Conservation (phyloP, 2,329 filamentous ascomycete species). For the Fusarium gaditjirri region DNA sequence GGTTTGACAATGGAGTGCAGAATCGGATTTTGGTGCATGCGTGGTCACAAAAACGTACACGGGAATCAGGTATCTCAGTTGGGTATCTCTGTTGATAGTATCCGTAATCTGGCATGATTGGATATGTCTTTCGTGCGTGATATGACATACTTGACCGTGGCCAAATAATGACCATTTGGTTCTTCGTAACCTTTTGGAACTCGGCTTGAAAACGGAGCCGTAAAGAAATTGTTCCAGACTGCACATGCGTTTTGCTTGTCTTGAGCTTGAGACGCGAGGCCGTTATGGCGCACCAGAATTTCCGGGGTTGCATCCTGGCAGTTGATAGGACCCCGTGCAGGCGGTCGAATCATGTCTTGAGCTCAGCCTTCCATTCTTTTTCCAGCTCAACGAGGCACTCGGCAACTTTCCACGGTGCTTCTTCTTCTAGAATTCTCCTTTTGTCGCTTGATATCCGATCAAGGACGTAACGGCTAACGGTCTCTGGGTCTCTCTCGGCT, state of each 20-base stretch:
- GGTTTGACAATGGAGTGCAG: background rate
- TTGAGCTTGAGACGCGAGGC: background rate
- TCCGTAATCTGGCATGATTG: background rate
- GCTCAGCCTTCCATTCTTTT: conserved; percentile 49
- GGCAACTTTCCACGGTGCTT: conserved; percentile 63
- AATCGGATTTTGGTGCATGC: background rate
- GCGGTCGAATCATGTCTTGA: conserved; percentile 23
- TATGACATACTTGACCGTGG: background rate
- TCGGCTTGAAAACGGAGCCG: background rate
- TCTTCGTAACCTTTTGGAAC: background rate
- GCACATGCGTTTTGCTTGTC: background rate
- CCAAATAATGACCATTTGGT: background rate
- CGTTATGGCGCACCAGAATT: background rate
- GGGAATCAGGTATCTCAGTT: conserved; percentile 4
- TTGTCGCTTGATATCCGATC: conserved; percentile 69
- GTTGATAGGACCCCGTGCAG: background rate
- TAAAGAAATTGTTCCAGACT: background rate
- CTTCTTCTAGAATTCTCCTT: conserved; percentile 60
- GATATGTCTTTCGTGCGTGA: background rate
- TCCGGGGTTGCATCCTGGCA: background rate
- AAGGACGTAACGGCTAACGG: conserved; percentile 83
- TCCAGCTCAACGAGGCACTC: conserved; percentile 60
- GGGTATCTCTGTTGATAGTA: conserved; percentile 1
- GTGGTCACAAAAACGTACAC: conserved; percentile 12
- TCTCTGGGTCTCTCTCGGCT: conserved; percentile 69